A percentile compares a stretch with the other conserved stretches of the same genome.
Evolutionary conservation across 495 filamentous ascomycete species (phyloP).

Genomic region (Penicillium waksmanii): DNA sequence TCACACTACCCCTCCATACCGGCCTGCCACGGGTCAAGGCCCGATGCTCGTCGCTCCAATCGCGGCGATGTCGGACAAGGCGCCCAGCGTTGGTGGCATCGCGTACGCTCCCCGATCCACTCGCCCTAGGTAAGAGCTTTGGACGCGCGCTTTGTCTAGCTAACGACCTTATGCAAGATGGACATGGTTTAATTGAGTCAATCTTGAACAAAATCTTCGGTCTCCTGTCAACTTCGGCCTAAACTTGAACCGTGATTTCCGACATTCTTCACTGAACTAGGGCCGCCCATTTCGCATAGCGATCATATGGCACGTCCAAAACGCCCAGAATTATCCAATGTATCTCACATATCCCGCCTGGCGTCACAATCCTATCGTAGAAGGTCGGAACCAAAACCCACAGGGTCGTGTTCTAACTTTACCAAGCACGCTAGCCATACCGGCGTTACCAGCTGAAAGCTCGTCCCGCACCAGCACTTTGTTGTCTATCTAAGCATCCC

Average conservation of each 20-base stretch:
- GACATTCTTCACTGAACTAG: conserved; percentile 1
- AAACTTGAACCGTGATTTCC: conserved; percentile 1
- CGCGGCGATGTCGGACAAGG: conserved; percentile 26
- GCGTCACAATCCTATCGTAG: background rate
- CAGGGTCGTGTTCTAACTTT: background rate
- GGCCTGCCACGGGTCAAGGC: background rate
- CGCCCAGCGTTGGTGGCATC: conserved; percentile 14
- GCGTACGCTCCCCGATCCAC: conserved; percentile 1
- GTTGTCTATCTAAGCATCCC: background rate
- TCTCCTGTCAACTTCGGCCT: background rate
- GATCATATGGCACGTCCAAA: background rate
- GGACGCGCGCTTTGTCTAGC: background rate
- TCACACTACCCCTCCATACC: background rate
- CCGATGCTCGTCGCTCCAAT: conserved; percentile 5
- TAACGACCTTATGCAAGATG: conserved; percentile 5
- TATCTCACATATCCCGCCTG: background rate
- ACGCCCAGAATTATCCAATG: background rate
- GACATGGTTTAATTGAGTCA: conserved; percentile 13
- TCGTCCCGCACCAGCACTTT: background rate
- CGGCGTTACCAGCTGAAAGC: background rate
- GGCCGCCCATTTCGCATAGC: background rate
- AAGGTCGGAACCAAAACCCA: background rate
- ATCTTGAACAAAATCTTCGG: background rate
- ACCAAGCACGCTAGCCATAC: conserved; percentile 4
- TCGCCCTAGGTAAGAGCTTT: background rate